A percentile compares a stretch with the other conserved stretches of the same genome.
These are phyloP conservation scores for Kockovaella imperatae DNA, from an alignment of 768 basidiomycete genomes.

Conservation along the genomic window DNA sequence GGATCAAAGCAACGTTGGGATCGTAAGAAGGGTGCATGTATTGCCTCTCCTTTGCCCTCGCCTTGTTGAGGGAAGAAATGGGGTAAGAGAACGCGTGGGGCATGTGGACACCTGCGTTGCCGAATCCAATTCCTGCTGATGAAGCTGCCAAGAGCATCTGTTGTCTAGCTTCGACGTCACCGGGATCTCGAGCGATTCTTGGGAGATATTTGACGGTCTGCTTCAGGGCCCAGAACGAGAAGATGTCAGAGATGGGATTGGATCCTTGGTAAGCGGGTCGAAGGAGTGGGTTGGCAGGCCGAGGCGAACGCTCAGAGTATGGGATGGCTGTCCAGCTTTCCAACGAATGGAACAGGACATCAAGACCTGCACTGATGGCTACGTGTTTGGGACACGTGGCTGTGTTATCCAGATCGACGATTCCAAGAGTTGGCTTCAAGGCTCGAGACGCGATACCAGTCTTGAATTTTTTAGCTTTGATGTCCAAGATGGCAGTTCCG, in stretches of 20 bases:
- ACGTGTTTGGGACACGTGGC: constrained; percentile 84
- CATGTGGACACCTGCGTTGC: constrained; percentile 41
- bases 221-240: constrained; percentile 81
- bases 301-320: constrained; percentile 82
- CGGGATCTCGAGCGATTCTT: constrained; percentile 66
- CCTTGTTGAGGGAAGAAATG: constrained; percentile 60
- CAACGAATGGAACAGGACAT: constrained; percentile 90
- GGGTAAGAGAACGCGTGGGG: constrained; percentile 44
- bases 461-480: constrained; percentile 86
- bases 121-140: constrained; percentile 79
- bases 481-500: constrained; percentile 78
- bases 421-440: constrained; percentile 78
- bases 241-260: constrained; percentile 73
- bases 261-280: constrained; percentile 51
- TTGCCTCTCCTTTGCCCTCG: constrained; percentile 59
- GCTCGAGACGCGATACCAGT: constrained; percentile 92
- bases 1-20: constrained; percentile 80
- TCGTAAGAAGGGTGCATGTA: constrained; percentile 86
- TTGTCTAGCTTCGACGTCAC: constrained; percentile 71
- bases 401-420: constrained; percentile 82
- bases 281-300: constrained; percentile 80
- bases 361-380: constrained; percentile 88
- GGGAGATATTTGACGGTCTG: constrained; percentile 85
- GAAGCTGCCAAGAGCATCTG: constrained; percentile 92
- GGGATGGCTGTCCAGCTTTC: constrained; percentile 53